Conservation (phyloP, 768 basidiomycete species). For the Filobasidium floriforme region DNA sequence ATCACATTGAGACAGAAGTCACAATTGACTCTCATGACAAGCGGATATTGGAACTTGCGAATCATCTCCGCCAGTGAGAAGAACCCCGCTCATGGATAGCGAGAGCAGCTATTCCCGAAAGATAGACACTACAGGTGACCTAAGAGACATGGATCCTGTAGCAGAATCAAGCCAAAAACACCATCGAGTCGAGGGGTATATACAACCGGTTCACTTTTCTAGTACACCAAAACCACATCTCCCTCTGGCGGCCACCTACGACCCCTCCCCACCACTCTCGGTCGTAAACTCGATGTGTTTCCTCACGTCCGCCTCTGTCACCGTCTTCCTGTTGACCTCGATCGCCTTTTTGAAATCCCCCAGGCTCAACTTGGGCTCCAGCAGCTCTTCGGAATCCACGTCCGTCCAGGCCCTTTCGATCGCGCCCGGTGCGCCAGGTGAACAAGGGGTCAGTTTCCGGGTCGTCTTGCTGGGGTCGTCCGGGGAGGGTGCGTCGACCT, state of each 20-base stretch:
- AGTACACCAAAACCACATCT: neutral
- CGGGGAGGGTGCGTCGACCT: conserved; percentile 29
- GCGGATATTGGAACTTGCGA: no score
- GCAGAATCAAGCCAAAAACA: no score
- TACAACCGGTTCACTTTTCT: no score
- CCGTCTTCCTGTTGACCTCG: conserved; percentile 72
- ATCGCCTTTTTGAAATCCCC: conserved; percentile 76
- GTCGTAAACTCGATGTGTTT: conserved; percentile 48
- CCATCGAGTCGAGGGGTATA: no score
- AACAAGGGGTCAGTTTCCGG: conserved; percentile 83
- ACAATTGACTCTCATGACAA: no score
- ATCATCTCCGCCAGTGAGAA: no score
- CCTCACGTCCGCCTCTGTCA: conserved; percentile 77
- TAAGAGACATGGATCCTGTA: no score
- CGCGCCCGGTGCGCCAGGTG: conserved; percentile 78
- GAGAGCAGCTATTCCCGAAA: no score
- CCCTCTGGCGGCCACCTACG: neutral
- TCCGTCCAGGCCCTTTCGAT: conserved; percentile 84
- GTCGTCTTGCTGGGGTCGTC: conserved; percentile 35
- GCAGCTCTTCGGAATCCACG: conserved; percentile 74
- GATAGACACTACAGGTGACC: no score
- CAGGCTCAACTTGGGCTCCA: conserved; percentile 74
- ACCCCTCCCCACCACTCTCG: conserved; percentile 42
- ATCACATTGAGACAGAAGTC: no score
- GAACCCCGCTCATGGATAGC: no score